These are phyloP conservation scores for Trichoderma guizhouense DNA, from an alignment of 2,329 filamentous ascomycete genomes.

Conservation along the genomic window DNA sequence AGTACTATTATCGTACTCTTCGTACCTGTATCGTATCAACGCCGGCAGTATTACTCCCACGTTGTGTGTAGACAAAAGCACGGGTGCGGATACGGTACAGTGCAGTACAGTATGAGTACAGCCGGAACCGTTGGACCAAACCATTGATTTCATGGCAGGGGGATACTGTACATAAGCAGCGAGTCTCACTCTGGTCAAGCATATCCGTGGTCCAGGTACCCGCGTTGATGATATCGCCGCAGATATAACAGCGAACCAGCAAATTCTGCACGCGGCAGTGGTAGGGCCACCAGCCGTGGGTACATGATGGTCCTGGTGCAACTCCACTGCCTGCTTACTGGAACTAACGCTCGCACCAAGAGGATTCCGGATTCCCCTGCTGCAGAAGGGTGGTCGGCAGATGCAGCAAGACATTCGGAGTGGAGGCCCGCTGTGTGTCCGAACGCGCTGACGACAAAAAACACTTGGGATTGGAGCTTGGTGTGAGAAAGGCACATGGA, in stretches of 20 bases:
- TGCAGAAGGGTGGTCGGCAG: conserved; percentile 9
- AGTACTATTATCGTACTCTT: neutral
- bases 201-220: neutral
- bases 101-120: neutral
- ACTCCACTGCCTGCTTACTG: conserved; percentile 13
- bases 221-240: neutral
- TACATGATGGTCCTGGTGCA: neutral
- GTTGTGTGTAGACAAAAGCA: neutral
- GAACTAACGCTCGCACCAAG: neutral
- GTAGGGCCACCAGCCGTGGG: neutral
- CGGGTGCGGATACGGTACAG: neutral
- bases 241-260: neutral
- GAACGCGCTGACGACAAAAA: conserved; percentile 4
- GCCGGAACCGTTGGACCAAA: neutral
- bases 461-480: neutral
- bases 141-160: neutral
- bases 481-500: neutral
- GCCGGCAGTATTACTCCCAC: neutral
- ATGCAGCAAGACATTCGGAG: conserved; percentile 16
- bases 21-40: neutral
- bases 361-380: conserved; percentile 9
- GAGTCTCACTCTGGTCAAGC: neutral
- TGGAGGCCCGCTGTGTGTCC: conserved; percentile 3
- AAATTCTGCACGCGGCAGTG: neutral
- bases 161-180: neutral